Evolutionary conservation across 257 asterid species (phyloP), one percentile per base, ranked within the genome.

Genomic region (Datura wrightii): DNA sequence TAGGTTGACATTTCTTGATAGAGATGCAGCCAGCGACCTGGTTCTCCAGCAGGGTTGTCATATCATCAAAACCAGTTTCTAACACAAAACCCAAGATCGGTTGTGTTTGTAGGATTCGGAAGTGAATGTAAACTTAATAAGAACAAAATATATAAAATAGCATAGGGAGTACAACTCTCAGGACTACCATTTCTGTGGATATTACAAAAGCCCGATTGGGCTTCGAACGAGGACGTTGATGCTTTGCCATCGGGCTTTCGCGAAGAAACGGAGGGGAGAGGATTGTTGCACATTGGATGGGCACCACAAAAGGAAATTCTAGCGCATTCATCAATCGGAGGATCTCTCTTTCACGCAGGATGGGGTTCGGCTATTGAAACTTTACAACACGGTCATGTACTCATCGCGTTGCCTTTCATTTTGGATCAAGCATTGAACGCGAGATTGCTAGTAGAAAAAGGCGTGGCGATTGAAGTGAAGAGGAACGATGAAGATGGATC

Each of bases 271-370:
- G 9, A 59, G 24, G 66, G 5, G 66, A 83, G 74, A 34, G 92
- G 92, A 16, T 24, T 79, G 11, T 85, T 84, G 53, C 89, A 86
- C n/a, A 11, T 88, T 0, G 91, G 90, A 0, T 90, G 92, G 92
- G 91, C 86, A 0, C 92, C 91, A 0, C 90, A 90, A 56, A 82
- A 83, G 91, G 90, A 88, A 37, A 84, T 88, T 11, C 65, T 90
- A 2, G 91, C 65, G 37, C 92, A 90, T 46, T 85, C 89, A 67
- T 70, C 91, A 1, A 19, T 88, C 37, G 88, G 90, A 9, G 90
- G 86, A 1, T 87, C 84, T 0, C 39, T 90, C 56, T 90, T 85
- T 52, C 90, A 88, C 15, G 86, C 82, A 50, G 92, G 92, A 31
- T 90, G 90, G 92, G 87, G 86, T 24, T 88, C 91, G 7, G 62